Evolutionary conservation across 805 yeast species (phyloP), one percentile per base, ranked within the genome.

Genomic region (Yarrowia keelungensis): DNA sequence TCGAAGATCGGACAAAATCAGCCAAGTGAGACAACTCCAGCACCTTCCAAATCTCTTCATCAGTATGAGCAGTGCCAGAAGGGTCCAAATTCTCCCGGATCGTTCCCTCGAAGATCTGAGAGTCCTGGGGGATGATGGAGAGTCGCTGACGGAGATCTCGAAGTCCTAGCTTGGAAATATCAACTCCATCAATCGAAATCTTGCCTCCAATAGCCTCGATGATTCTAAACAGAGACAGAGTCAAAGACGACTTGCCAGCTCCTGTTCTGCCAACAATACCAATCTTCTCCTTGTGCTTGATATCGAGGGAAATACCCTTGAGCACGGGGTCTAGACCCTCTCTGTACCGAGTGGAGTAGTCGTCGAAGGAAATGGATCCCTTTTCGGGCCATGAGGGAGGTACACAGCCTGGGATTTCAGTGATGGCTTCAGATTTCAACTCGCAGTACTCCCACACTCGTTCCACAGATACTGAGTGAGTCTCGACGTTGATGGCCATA

Each of bases 201-300:
- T 73, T 73, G 15, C 91, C 91, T 14, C 74, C 70, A 19, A 79
- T 79, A 35, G 87, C 73, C 74, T 88, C 91, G 51, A 80, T 81
- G 59, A 88, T 77, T 72, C 91, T 77, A 77, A 92, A 80, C 41
- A 92, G 79, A 16, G 94, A 86, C 77, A 90, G 92, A 69, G 92
- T 82, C 42, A 93, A 81, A 0, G 97, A 90, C 15, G 96, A 88
- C 76, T 93, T 93, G 72, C 98, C 98, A 19, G 90, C 81, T 42
- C 98, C 98, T 65, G 94, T 97, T 73, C 85, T 85, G 42, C 98
- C 98, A 42, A 92, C 92, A 71, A 93, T 84, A 79, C 98, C 93
- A 70, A 87, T 85, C 72, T 93, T 81, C 70, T 91, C 90, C 69
- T 95, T 96, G 74, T 90, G 90, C 65, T 81, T 84, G 11, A 92